Evolutionary conservation across 768 basidiomycete genomes (phyloP).

Genomic region (Auricularia auricula-judae): DNA sequence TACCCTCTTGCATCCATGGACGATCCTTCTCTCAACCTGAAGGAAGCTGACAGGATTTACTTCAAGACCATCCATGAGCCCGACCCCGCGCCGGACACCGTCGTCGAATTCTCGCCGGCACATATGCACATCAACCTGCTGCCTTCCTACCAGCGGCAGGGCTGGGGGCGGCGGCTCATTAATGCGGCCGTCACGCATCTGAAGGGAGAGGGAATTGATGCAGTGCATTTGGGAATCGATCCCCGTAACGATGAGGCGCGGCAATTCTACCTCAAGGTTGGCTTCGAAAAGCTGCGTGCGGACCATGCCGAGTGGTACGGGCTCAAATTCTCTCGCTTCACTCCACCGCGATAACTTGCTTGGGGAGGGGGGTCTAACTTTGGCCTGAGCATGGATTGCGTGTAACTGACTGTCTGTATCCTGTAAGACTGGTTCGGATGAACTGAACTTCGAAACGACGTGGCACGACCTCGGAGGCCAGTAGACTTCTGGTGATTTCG

Average conservation of each 20-base stretch:
- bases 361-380: too few species aligned
- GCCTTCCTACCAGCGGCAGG: constrained; percentile 51
- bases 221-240: constrained; percentile 62
- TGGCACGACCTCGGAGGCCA: too few species aligned
- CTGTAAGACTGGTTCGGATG: too few species aligned
- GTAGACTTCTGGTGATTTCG: too few species aligned
- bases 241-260: constrained; percentile 48
- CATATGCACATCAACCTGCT: constrained; percentile 71
- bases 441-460: too few species aligned
- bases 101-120: constrained; percentile 54
- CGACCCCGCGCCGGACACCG: constrained; percentile 36
- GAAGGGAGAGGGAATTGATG: constrained; percentile 31
- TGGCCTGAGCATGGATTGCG: too few species aligned
- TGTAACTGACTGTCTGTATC: too few species aligned
- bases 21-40: constrained; percentile 4
- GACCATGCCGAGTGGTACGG: constrained; percentile 4
- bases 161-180: constrained; percentile 62
- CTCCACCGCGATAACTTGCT: too few species aligned
- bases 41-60: constrained; percentile 29
- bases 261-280: constrained; percentile 50
- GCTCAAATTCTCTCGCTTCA: background rate
- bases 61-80: constrained; percentile 25
- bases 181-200: constrained; percentile 42
- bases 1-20: constrained; percentile 27
- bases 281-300: constrained; percentile 42